A percentile compares a stretch with the other conserved stretches of the same genome.
Evolutionary conservation across 2,329 filamentous ascomycete species (phyloP).

Genomic region (Penicillium crustosum): DNA sequence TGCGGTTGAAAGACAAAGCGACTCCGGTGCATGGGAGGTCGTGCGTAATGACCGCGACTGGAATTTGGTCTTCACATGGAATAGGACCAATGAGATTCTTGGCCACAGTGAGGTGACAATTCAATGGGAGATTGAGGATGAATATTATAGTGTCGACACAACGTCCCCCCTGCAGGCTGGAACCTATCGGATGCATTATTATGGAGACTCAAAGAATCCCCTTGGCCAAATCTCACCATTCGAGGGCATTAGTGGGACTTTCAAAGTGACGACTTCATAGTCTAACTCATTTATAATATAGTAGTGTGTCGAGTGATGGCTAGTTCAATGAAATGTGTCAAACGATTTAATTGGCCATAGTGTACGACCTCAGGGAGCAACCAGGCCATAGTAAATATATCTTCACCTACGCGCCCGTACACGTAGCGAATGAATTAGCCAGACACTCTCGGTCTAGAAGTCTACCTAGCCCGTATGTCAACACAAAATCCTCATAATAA

Average conservation of each 20-base stretch:
- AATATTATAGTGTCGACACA: slow-evolving; percentile 46
- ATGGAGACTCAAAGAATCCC: slow-evolving; percentile 73
- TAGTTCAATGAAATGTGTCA: neutral
- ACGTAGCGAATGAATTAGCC: neutral
- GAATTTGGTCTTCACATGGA: slow-evolving; percentile 80
- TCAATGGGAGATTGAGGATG: slow-evolving; percentile 72
- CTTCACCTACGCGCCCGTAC: slow-evolving; percentile 1
- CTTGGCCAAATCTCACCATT: slow-evolving; percentile 65
- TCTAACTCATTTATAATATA: neutral
- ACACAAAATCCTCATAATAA: slow-evolving; percentile 3
- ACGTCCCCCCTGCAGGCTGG: slow-evolving; percentile 50
- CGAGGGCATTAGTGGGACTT: slow-evolving; percentile 61
- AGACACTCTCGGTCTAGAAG: neutral
- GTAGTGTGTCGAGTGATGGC: neutral
- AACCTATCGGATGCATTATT: slow-evolving; percentile 77
- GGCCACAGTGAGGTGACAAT: slow-evolving; percentile 77
- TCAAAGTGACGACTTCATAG: slow-evolving; percentile 33
- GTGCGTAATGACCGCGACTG: slow-evolving; percentile 77
- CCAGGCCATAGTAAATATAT: neutral
- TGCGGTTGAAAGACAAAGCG: slow-evolving; percentile 65
- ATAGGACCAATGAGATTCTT: slow-evolving; percentile 65
- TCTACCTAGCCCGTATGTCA: neutral
- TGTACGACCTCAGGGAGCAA: neutral
- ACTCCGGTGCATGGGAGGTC: slow-evolving; percentile 58
- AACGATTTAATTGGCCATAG: neutral